Conservation (phyloP, 768 basidiomycete genomes). For the Leccinum imitatum region DNA sequence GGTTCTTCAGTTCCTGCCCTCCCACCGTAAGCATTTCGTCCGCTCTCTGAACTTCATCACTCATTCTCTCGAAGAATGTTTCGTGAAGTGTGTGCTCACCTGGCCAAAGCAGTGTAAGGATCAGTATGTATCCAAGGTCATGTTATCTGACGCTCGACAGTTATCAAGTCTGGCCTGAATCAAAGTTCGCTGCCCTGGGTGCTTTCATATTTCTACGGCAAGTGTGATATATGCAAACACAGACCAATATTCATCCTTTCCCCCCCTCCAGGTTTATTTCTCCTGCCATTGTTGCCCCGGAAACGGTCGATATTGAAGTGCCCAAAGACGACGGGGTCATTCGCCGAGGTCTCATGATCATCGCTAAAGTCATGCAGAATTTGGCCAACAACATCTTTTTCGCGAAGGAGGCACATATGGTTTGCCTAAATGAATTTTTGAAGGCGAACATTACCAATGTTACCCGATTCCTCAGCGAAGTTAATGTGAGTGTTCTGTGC, state of each 20-base stretch:
- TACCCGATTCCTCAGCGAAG: constrained; percentile 73
- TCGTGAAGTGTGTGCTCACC: constrained; percentile 83
- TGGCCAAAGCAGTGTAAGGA: constrained; percentile 73
- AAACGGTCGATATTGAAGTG: constrained; percentile 78
- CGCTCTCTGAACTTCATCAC: background rate
- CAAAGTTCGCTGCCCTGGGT: constrained; percentile 79
- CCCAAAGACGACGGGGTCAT: constrained; percentile 61
- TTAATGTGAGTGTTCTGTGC: constrained; percentile 50
- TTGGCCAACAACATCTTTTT: constrained; percentile 94
- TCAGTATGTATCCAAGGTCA: constrained; percentile 3
- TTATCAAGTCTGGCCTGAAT: constrained; percentile 69
- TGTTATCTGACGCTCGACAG: constrained; percentile 34
- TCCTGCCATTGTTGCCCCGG: constrained; percentile 86
- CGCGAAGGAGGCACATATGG: constrained; percentile 88
- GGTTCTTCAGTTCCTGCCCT: constrained; percentile 65
- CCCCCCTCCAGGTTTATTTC: constrained; percentile 74
- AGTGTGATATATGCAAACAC: constrained; percentile 7
- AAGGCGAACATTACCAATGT: constrained; percentile 67
- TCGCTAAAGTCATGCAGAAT: constrained; percentile 92
- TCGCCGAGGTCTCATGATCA: constrained; percentile 78
- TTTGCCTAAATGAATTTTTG: constrained; percentile 73
- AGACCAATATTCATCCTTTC: constrained; percentile 4
- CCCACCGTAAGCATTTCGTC: constrained; percentile 59
- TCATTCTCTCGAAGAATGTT: constrained; percentile 59
- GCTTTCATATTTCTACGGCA: constrained; percentile 91